These are phyloP conservation scores for Termitomyces sp. DNA, from an alignment of 768 basidiomycete genomes.

Conservation along the genomic window DNA sequence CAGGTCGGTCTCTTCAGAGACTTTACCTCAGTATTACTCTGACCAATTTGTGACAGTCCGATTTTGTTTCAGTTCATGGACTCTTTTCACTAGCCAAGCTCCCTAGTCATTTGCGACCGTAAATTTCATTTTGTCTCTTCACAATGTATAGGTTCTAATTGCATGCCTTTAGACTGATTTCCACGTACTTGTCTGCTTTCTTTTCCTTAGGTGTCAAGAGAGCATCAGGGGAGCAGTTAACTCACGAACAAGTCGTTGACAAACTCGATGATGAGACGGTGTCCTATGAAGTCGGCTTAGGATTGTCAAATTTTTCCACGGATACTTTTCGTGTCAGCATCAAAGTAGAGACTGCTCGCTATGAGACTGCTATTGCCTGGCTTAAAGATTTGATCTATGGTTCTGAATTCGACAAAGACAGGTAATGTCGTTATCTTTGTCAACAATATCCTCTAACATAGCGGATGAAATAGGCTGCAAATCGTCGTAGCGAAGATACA, in stretches of 20 bases:
- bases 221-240: slow-evolving; percentile 60
- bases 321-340: slow-evolving; percentile 73
- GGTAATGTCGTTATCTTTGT: slow-evolving; percentile 33
- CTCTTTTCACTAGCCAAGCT: slow-evolving; percentile 73
- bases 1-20: slow-evolving; percentile 41
- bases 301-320: slow-evolving; percentile 57
- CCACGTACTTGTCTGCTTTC: slow-evolving; percentile 75
- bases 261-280: slow-evolving; percentile 89
- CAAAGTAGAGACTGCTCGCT: slow-evolving; percentile 78
- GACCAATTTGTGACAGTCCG: slow-evolving; percentile 51
- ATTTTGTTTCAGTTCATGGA: slow-evolving; percentile 81
- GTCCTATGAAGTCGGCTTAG: slow-evolving; percentile 70
- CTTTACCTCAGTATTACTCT: not conserved
- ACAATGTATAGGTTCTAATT: slow-evolving; percentile 2
- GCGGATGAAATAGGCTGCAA: slow-evolving; percentile 51
- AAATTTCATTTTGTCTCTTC: slow-evolving; percentile 19
- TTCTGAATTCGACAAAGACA: slow-evolving; percentile 70
- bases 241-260: slow-evolving; percentile 89
- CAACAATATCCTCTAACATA: not conserved
- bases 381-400: slow-evolving; percentile 75
- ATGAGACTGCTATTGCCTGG: slow-evolving; percentile 83
- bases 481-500: slow-evolving; percentile 84
- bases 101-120: slow-evolving; percentile 74
- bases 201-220: slow-evolving; percentile 82
- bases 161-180: slow-evolving; percentile 51